Percentiles rank a stretch among this genome's conserved stretches.
These are phyloP conservation scores for Trichophyton mentagrophytes DNA, from an alignment of 2,329 filamentous ascomycete species.

Conservation along the genomic window DNA sequence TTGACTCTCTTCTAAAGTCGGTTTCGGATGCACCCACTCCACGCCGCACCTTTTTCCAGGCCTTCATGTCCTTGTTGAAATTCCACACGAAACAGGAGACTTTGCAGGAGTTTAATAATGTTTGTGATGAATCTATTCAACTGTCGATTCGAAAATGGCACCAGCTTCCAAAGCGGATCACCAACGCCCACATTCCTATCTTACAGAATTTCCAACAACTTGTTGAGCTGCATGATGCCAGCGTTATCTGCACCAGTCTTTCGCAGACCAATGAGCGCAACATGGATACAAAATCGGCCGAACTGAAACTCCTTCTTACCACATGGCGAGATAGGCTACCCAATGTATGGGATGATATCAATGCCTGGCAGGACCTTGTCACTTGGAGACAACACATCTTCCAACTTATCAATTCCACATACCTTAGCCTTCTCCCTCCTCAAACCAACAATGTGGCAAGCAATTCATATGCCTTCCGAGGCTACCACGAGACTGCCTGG, in stretches of 20 bases:
- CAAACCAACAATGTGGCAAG: conserved; percentile 71
- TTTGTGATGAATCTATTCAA: conserved; percentile 95
- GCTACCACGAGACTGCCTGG: conserved; percentile 98
- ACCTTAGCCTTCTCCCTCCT: conserved; percentile 69
- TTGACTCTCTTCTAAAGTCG: conserved; percentile 89
- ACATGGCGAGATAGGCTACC: conserved; percentile 93
- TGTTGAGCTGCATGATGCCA: conserved; percentile 93
- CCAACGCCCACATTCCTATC: conserved; percentile 86
- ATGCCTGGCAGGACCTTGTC: conserved; percentile 97
- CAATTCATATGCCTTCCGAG: conserved; percentile 89
- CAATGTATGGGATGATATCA: conserved; percentile 99
- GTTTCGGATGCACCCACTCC: conserved; percentile 96
- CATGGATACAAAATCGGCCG: conserved; percentile 84
- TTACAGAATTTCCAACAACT: conserved; percentile 96
- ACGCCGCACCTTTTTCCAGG: conserved; percentile 88
- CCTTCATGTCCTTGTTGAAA: conserved; percentile 93
- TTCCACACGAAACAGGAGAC: conserved; percentile 80
- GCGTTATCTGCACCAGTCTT: conserved; percentile 86
- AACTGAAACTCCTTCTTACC: conserved; percentile 83
- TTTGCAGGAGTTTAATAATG: conserved; percentile 66
- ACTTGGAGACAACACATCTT: conserved; percentile 99
- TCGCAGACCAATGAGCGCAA: conserved; percentile 72
- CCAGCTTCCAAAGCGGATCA: conserved; percentile 85
- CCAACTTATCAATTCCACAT: conserved; percentile 88
- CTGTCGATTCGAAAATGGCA: conserved; percentile 97